Conservation (phyloP, 306 rosid species). For the Fagus sylvatica region DNA sequence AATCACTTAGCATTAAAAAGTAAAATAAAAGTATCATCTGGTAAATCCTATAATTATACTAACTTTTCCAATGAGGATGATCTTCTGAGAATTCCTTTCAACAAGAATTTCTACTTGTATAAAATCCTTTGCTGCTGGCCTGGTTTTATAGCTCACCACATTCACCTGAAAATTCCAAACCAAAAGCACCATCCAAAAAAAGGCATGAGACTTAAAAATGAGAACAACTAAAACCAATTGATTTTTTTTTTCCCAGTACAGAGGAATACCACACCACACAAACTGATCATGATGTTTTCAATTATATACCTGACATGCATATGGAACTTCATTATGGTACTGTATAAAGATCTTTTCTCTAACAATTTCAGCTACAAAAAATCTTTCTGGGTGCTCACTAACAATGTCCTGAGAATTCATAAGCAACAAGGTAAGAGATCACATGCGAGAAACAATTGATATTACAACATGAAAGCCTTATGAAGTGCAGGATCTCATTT, state of each 20-base stretch:
- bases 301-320: conserved; percentile 78
- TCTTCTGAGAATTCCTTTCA: conserved; percentile 82
- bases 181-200: not conserved
- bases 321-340: conserved; percentile 90
- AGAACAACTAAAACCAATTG: not conserved
- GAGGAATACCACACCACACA: conserved; percentile 17
- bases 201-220: not conserved
- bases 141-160: conserved; percentile 80
- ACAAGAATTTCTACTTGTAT: conserved; percentile 88
- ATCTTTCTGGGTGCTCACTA: conserved; percentile 97
- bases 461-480: conserved; percentile 3
- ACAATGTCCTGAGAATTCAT: conserved; percentile 73
- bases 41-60: conserved; percentile 24
- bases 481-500: conserved; percentile 15
- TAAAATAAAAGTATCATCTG: not conserved
- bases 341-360: conserved; percentile 97
- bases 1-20: not conserved
- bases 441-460: conserved; percentile 18
- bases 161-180: conserved; percentile 61
- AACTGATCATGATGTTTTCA: conserved; percentile 12
- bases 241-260: not conserved
- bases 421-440: conserved; percentile 25
- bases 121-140: conserved; percentile 87
- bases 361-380: conserved; percentile 84
- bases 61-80: conserved; percentile 84